Evolutionary conservation across 345 rosid species (phyloP).

Genomic region (Citrus cavaleriei): DNA sequence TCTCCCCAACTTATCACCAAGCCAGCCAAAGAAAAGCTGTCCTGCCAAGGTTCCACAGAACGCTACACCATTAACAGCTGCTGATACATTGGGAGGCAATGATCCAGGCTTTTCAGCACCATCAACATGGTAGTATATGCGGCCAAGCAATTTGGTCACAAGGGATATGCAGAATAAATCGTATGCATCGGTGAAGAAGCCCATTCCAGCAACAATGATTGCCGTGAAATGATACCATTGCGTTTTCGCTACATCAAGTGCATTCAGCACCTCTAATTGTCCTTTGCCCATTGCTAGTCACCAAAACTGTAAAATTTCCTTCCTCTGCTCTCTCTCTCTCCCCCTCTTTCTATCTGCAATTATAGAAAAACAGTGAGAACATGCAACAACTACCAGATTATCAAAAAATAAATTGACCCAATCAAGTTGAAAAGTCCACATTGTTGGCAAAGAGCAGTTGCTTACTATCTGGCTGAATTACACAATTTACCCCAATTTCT

Average conservation of each 20-base stretch:
- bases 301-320: not conserved
- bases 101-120: conserved; percentile 61
- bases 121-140: conserved; percentile 63
- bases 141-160: conserved; percentile 76
- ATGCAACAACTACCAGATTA: not conserved
- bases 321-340: not conserved
- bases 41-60: conserved; percentile 67
- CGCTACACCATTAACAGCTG: conserved; percentile 77
- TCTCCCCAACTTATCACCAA: conserved; percentile 71
- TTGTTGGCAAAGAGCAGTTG: not conserved
- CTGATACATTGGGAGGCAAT: conserved; percentile 67
- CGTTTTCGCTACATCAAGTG: conserved; percentile 72
- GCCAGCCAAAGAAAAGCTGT: conserved; percentile 86
- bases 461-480: too few species aligned
- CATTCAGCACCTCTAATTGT: conserved; percentile 56
- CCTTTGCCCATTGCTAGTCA: conserved; percentile 41
- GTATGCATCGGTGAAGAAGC: conserved; percentile 81
- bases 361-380: conserved; percentile 1
- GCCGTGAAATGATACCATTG: conserved; percentile 87
- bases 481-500: not conserved
- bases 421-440: not conserved
- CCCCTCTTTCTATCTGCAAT: not conserved
- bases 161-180: conserved; percentile 84
- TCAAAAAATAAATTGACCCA: not conserved
- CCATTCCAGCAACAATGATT: conserved; percentile 79